Evolutionary conservation across 768 basidiomycete genomes (phyloP).

Genomic region (Lanmaoa rubissima): DNA sequence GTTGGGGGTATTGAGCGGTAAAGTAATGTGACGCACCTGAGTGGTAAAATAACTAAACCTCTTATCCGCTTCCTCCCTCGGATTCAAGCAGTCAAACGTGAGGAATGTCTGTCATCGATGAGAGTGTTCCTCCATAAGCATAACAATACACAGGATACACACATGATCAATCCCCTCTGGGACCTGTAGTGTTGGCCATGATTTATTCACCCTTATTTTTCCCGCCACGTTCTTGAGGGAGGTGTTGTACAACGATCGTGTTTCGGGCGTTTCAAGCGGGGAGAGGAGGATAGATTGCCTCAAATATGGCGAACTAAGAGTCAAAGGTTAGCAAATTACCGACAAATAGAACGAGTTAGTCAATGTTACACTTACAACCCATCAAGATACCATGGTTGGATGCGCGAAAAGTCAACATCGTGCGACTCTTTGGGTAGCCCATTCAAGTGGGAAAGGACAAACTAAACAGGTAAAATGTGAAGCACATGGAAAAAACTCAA

Average conservation of each 20-base stretch:
- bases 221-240: constrained; percentile 81
- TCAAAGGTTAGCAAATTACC: background rate
- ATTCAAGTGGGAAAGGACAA: constrained; percentile 82
- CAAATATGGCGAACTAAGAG: constrained; percentile 69
- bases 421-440: constrained; percentile 90
- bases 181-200: constrained; percentile 73
- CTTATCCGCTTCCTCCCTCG: constrained; percentile 80
- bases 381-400: constrained; percentile 98
- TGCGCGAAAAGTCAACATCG: constrained; percentile 92
- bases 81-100: constrained; percentile 67
- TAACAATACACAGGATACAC: constrained; percentile 18
- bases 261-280: constrained; percentile 87
- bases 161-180: constrained; percentile 85
- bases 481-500: background rate
- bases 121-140: background rate
- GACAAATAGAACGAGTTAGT: constrained; percentile 39
- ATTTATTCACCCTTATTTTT: constrained; percentile 66
- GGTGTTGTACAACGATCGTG: constrained; percentile 73
- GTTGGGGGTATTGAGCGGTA: background rate
- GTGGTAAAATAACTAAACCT: constrained; percentile 86
- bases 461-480: constrained; percentile 45
- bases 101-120: constrained; percentile 55
- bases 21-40: constrained; percentile 49
- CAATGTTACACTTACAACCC: constrained; percentile 65
- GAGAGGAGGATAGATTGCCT: constrained; percentile 90